Percentiles rank a stretch among this genome's conserved stretches.
phyloP scores from a whole-genome alignment of 2,329 filamentous ascomycete genomes.

The Colletotrichum cordylinicola region DNA sequence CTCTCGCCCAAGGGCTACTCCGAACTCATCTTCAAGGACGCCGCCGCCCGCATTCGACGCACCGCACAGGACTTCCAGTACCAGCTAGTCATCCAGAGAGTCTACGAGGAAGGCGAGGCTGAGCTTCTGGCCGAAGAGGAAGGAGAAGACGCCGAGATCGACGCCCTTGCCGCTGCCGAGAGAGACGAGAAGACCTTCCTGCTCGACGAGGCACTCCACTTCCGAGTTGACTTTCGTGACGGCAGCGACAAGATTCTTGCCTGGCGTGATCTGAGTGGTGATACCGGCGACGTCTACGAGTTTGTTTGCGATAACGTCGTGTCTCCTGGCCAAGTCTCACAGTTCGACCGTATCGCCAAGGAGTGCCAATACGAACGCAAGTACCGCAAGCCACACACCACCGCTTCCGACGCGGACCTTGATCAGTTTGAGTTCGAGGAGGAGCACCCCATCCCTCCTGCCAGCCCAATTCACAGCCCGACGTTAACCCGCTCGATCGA shows the following conservation, averaged over 20 bases:
- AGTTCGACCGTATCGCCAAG: constrained; percentile 82
- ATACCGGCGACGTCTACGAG: constrained; percentile 94
- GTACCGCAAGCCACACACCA: constrained; percentile 79
- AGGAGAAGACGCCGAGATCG: constrained; percentile 78
- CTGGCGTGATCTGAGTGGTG: constrained; percentile 94
- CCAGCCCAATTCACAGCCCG: constrained; percentile 67
- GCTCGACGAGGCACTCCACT: constrained; percentile 89
- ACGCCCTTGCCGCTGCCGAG: constrained; percentile 74
- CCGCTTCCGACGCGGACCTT: constrained; percentile 82
- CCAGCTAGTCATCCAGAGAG: constrained; percentile 93
- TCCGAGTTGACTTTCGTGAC: constrained; percentile 82
- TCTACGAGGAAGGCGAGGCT: constrained; percentile 97
- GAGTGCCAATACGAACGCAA: constrained; percentile 99
- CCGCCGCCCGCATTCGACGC: constrained; percentile 86
- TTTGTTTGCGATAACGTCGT: constrained; percentile 89
- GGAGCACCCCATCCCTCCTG: constrained; percentile 68
- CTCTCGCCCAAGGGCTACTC: constrained; percentile 97
- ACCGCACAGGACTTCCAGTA: constrained; percentile 97
- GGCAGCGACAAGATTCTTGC: constrained; percentile 86
- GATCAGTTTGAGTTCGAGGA: constrained; percentile 80
- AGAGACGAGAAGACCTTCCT: constrained; percentile 98
- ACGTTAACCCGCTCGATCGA: constrained; percentile 59
- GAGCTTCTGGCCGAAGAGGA: constrained; percentile 90
- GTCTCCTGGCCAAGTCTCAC: constrained; percentile 72
- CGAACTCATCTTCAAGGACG: constrained; percentile 98